A percentile compares a stretch with the other conserved stretches of the same genome.
Conservation (phyloP, 306 rosid genomes). For the Prosopis cineraria region DNA sequence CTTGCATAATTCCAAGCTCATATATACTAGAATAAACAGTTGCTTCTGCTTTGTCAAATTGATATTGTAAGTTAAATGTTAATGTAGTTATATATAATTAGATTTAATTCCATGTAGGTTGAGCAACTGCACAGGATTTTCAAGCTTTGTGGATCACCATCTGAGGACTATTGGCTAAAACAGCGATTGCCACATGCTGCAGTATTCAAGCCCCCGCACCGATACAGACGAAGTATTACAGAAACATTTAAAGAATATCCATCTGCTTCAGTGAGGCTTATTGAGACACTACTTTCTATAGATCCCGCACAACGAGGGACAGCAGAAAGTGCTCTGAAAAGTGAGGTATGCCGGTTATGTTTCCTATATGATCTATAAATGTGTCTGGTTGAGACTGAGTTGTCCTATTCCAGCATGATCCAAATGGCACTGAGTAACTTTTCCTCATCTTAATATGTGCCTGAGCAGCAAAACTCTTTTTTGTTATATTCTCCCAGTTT, state of each 20-base stretch:
- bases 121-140: constrained; percentile 97
- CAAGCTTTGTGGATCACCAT: constrained; percentile 97
- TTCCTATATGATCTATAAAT: neutral
- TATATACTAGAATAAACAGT: neutral
- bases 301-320: constrained; percentile 88
- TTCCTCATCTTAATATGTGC: constrained; percentile 18
- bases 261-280: constrained; percentile 65
- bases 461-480: neutral
- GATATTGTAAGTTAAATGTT: neutral
- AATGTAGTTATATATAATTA: constrained; percentile 27
- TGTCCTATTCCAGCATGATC: constrained; percentile 1
- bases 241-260: constrained; percentile 84
- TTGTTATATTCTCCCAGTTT: neutral
- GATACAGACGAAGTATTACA: constrained; percentile 70
- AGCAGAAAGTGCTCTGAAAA: constrained; percentile 78
- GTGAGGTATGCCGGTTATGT: constrained; percentile 64
- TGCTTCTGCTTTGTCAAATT: constrained; percentile 4
- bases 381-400: constrained; percentile 21
- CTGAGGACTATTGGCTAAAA: constrained; percentile 88
- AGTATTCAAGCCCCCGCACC: constrained; percentile 80
- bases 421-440: neutral
- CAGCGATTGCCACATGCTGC: constrained; percentile 63
- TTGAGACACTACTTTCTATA: constrained; percentile 75
- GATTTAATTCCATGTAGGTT: constrained; percentile 58
- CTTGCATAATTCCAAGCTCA: constrained; percentile 17